Evolutionary conservation across 306 rosid genomes (phyloP).

Genomic region (apple (Malus domestica)): DNA sequence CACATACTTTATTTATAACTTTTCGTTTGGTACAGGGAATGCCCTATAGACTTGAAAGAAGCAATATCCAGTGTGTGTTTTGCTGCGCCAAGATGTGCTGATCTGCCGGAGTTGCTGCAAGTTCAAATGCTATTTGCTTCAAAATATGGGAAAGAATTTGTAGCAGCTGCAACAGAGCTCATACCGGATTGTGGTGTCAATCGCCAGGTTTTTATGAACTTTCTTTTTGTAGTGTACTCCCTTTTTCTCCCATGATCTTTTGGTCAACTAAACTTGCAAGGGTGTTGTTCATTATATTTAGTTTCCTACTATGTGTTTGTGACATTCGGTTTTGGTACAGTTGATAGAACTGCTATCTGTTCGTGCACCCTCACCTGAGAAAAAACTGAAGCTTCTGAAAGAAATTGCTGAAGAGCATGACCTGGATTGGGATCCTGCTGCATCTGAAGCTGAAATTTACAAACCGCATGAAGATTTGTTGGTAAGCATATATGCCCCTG

Average conservation of each 20-base stretch:
- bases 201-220: slow-evolving; percentile 66
- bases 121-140: slow-evolving; percentile 71
- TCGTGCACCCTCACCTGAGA: slow-evolving; percentile 87
- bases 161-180: slow-evolving; percentile 83
- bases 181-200: slow-evolving; percentile 88
- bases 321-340: slow-evolving; percentile 35
- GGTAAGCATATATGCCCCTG: slow-evolving; percentile 31
- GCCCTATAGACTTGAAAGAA: slow-evolving; percentile 91
- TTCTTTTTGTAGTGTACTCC: slow-evolving; percentile 5
- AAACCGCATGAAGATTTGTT: slow-evolving; percentile 81
- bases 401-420: slow-evolving; percentile 91
- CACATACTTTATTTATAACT: not conserved
- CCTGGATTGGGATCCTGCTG: slow-evolving; percentile 91
- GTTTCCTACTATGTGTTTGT: slow-evolving; percentile 18
- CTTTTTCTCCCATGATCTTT: not conserved
- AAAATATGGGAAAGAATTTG: slow-evolving; percentile 88
- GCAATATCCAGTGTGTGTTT: slow-evolving; percentile 90
- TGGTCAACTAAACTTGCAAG: not conserved
- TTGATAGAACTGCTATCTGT: slow-evolving; percentile 79
- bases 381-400: slow-evolving; percentile 77
- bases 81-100: slow-evolving; percentile 97
- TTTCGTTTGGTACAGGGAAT: slow-evolving; percentile 48
- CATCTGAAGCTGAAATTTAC: slow-evolving; percentile 65
- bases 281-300: not conserved
- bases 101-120: slow-evolving; percentile 82